phyloP scores from a whole-genome alignment of 108 stramenopile genomes.

The Cyclotella baltica region DNA sequence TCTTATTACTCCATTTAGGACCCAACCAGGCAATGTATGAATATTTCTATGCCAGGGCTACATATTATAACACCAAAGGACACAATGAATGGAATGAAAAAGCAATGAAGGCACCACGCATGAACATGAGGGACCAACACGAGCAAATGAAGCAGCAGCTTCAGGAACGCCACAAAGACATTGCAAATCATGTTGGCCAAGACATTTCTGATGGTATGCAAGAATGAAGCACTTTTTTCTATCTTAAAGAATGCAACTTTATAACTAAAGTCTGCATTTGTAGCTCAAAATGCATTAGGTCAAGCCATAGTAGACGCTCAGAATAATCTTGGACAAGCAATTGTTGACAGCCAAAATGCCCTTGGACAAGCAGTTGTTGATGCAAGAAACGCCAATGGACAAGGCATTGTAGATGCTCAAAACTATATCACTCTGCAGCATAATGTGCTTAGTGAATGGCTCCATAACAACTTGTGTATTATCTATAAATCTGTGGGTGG shows the following conservation, averaged over 20 bases:
- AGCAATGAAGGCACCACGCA: not conserved
- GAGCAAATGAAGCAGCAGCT: not conserved
- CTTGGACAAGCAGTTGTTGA: not conserved
- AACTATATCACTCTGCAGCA: conserved; percentile 8
- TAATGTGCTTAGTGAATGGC: conserved; percentile 8
- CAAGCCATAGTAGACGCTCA: not conserved
- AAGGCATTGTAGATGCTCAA: not conserved
- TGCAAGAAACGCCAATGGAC: not conserved
- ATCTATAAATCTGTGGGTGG: not conserved
- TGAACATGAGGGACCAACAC: not conserved
- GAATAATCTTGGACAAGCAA: no score
- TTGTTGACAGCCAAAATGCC: not conserved
- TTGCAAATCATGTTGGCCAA: not conserved
- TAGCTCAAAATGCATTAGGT: conserved; percentile 1
- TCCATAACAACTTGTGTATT: not conserved
- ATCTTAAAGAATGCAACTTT: no score
- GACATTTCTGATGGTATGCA: not conserved
- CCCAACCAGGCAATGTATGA: not conserved
- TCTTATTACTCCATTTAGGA: no score
- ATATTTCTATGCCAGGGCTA: not conserved
- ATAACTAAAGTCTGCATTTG: no score
- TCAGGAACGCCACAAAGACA: not conserved
- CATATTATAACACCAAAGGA: not conserved
- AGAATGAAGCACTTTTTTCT: no score
- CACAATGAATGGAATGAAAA: not conserved